Percentiles rank a stretch among this genome's conserved stretches.
These are phyloP conservation scores for Boletus pseudopeckii DNA, from an alignment of 768 basidiomycete species.

Conservation along the genomic window DNA sequence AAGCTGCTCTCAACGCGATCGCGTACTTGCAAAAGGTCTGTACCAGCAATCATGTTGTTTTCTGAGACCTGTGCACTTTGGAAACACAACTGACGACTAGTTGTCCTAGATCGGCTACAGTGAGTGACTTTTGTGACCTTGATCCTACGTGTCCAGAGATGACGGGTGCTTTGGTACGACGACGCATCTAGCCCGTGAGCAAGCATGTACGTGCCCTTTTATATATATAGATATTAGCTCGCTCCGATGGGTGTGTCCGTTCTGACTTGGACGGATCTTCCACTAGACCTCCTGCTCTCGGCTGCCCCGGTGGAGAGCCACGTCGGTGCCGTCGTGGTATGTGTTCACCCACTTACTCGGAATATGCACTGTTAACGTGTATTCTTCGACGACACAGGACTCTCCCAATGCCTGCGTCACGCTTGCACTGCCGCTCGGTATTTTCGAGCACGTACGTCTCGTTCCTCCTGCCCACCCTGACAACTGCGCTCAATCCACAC, in stretches of 20 bases:
- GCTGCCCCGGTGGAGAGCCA: slow-evolving; percentile 71
- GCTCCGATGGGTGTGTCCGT: not conserved
- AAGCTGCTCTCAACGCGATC: slow-evolving; percentile 74
- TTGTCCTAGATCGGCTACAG: slow-evolving; percentile 63
- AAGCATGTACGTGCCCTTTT: slow-evolving; percentile 50
- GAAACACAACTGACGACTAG: not conserved
- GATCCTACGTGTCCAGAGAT: not conserved
- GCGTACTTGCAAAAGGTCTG: slow-evolving; percentile 65
- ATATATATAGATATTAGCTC: not conserved
- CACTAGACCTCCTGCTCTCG: slow-evolving; percentile 60
- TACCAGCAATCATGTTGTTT: not conserved
- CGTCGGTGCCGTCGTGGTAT: slow-evolving; percentile 65
- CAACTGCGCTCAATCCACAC: not conserved
- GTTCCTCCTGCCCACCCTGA: not conserved
- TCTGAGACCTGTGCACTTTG: too few relatives aligned
- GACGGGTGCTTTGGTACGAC: not conserved
- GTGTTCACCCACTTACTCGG: slow-evolving; percentile 18
- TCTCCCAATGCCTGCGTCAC: slow-evolving; percentile 79
- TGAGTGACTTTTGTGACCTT: slow-evolving; percentile 33
- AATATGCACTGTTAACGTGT: not conserved
- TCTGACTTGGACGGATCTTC: not conserved
- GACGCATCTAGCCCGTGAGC: slow-evolving; percentile 58
- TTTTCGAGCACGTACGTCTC: slow-evolving; percentile 62
- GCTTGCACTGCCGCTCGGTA: slow-evolving; percentile 68
- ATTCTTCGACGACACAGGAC: slow-evolving; percentile 43